These are phyloP conservation scores for Rutstroemia sydowiana DNA, from an alignment of 2,329 filamentous ascomycete genomes.

Conservation along the genomic window DNA sequence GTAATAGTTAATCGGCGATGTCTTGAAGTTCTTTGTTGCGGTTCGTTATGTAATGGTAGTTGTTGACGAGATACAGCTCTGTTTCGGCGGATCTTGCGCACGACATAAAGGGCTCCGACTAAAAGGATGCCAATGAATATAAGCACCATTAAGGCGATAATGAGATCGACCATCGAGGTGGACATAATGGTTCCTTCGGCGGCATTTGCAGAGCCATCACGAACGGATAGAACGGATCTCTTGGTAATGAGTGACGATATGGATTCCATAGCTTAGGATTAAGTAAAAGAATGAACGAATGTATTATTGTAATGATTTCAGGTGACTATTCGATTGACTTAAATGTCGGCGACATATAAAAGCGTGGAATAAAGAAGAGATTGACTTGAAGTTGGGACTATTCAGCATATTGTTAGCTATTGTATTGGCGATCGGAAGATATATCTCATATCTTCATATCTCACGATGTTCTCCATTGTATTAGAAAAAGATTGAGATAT, in stretches of 20 bases:
- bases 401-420: background rate
- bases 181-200: constrained; percentile 39
- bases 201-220: constrained; percentile 33
- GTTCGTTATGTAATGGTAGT: constrained; percentile 62
- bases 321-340: background rate
- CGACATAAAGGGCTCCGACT: constrained; percentile 59
- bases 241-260: constrained; percentile 29
- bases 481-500: background rate
- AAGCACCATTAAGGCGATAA: constrained; percentile 73
- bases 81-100: constrained; percentile 57
- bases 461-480: background rate
- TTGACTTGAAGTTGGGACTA: constrained; percentile 2
- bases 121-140: constrained; percentile 65
- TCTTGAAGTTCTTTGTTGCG: constrained; percentile 36
- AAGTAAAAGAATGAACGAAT: constrained; percentile 2
- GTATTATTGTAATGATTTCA: background rate
- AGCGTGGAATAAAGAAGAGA: background rate
- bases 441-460: background rate
- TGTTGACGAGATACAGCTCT: constrained; percentile 42
- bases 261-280: constrained; percentile 18
- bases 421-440: background rate
- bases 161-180: constrained; percentile 61
- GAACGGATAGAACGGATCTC: constrained; percentile 40
- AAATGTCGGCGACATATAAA: constrained; percentile 5
- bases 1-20: constrained; percentile 51